Base-by-base conservation (phyloP, 2,329 filamentous ascomycete genomes). In the Venturia asperata region DNA sequence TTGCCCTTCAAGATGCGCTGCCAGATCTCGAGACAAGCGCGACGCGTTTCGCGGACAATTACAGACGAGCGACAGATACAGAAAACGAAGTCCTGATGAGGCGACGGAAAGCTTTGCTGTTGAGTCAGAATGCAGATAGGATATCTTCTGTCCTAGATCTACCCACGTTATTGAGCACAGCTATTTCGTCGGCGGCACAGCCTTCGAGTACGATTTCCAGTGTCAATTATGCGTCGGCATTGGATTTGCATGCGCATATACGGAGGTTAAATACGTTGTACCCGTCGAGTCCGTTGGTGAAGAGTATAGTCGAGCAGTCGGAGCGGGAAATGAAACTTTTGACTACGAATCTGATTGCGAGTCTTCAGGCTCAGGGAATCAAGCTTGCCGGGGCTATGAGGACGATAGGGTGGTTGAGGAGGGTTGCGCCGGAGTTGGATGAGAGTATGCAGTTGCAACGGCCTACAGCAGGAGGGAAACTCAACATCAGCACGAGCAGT, bases 171-270 rank as follows among this genome's bases (percentile, higher is more conserved):
- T 83, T 99, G 17, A 89, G 90, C 15, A 92, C 92, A 1, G 88
- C 92, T 58, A 88, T 92, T 65, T 81, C 81, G 34, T 77, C 77
- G n/a, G 74, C 77, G 17, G 45, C 61, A 11, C 61, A 64, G n/a
- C n/a, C 64, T 17, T 66, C 73, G 3, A 68, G 71, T 15, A 71
- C 77, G 6, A 73, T 77, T 7, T 74, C 78, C 7, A 83, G 80
- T 11, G 85, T 87, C 67, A 95, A 91, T 70, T 96, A 97, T 78
- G 88, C 92, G 1, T 90, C 91, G 0, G 92, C 92, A 0, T 81
- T 99, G 42, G 94, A 99, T 75, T 82, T 99, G 2, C 89, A 96
- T 73, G 88, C 90, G n/a, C 94, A 97, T 74, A 94, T 97, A 73
- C 90, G 91, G 70, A 86, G 94, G 9, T 81, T 99, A 6, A 87